These are phyloP conservation scores for Erythrophleum ivorense DNA, from an alignment of 331 rosid genomes.

Conservation along the genomic window DNA sequence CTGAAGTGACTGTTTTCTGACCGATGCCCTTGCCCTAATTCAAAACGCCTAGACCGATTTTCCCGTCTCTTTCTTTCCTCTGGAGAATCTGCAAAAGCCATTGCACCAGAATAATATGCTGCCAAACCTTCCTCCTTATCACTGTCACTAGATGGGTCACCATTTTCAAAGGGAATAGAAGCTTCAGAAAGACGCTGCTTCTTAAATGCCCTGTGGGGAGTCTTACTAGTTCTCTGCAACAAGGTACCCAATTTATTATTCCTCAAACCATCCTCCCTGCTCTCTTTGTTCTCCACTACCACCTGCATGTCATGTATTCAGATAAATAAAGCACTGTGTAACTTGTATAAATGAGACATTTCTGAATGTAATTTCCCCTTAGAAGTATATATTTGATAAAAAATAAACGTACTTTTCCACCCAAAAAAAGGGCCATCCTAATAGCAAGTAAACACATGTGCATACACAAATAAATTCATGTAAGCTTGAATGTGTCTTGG, in stretches of 20 bases:
- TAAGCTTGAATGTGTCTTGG: neutral
- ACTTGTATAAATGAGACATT: neutral
- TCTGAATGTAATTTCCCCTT: slow-evolving; percentile 30
- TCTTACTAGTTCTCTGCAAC: slow-evolving; percentile 64
- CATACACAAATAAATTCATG: slow-evolving; percentile 5
- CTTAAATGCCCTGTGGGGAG: slow-evolving; percentile 67
- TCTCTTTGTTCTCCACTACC: slow-evolving; percentile 60
- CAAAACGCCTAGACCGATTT: slow-evolving; percentile 92
- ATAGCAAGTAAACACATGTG: neutral
- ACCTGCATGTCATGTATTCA: slow-evolving; percentile 52
- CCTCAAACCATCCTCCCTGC: slow-evolving; percentile 55
- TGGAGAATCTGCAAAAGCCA: slow-evolving; percentile 75
- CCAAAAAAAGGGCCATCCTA: neutral
- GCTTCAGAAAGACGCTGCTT: slow-evolving; percentile 78
- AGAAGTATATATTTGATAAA: slow-evolving; percentile 9
- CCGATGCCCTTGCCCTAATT: slow-evolving; percentile 74
- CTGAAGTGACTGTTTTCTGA: slow-evolving; percentile 61
- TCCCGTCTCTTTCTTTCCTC: slow-evolving; percentile 96
- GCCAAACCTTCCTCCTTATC: slow-evolving; percentile 83
- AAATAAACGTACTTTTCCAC: neutral
- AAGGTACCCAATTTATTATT: slow-evolving; percentile 57
- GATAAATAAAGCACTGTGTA: slow-evolving; percentile 23
- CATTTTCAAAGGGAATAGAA: slow-evolving; percentile 58
- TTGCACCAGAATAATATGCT: slow-evolving; percentile 71
- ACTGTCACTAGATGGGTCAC: slow-evolving; percentile 86